These are phyloP conservation scores for Saccharomycopsis schoenii DNA, from an alignment of 805 yeast species.

Conservation along the genomic window DNA sequence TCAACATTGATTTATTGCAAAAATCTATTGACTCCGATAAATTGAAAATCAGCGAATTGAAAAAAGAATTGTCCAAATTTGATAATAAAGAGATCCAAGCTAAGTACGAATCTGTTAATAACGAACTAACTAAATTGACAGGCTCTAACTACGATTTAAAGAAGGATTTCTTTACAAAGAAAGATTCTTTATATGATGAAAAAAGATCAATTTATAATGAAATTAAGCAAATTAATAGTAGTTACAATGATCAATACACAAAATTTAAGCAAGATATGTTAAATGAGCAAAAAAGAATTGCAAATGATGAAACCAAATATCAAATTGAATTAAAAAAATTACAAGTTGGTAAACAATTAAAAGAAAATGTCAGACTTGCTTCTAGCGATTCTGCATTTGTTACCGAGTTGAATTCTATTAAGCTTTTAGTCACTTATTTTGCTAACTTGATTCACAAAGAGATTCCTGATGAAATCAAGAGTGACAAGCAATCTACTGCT, in stretches of 20 bases:
- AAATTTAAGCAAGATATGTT: slow-evolving; percentile 60
- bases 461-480: slow-evolving; percentile 13
- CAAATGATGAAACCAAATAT: slow-evolving; percentile 40
- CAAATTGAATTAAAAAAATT: slow-evolving; percentile 39
- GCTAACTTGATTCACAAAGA: slow-evolving; percentile 8
- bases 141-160: slow-evolving; percentile 59
- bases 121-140: slow-evolving; percentile 60
- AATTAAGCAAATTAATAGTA: slow-evolving; percentile 60
- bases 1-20: slow-evolving; percentile 63
- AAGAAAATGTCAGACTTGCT: slow-evolving; percentile 62
- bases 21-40: slow-evolving; percentile 71
- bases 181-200: slow-evolving; percentile 55
- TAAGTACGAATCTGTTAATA: slow-evolving; percentile 58
- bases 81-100: slow-evolving; percentile 56
- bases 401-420: slow-evolving; percentile 66
- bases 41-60: slow-evolving; percentile 64
- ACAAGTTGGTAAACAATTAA: slow-evolving; percentile 50
- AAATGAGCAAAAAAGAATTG: slow-evolving; percentile 64
- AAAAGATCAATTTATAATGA: slow-evolving; percentile 59
- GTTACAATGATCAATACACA: slow-evolving; percentile 65
- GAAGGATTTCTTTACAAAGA: slow-evolving; percentile 50
- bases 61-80: slow-evolving; percentile 47
- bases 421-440: slow-evolving; percentile 59
- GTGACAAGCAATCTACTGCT: slow-evolving; percentile 40
- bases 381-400: slow-evolving; percentile 73